Evolutionary conservation across 2,329 filamentous ascomycete species (phyloP), one percentile per base, ranked within the genome.

Genomic region (Claviceps digitariae): DNA sequence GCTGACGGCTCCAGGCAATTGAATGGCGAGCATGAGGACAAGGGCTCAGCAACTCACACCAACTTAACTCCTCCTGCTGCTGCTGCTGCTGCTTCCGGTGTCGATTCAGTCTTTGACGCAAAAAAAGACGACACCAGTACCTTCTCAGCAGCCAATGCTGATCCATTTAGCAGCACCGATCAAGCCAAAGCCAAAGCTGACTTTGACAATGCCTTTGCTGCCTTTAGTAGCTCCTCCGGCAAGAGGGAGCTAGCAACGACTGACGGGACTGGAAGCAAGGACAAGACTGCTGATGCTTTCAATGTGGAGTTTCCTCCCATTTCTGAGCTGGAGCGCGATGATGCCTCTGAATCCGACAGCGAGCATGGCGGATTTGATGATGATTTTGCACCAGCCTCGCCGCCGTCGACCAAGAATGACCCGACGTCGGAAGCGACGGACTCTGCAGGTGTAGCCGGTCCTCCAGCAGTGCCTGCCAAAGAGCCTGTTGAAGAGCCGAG

Each of bases 281-380:
- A 66, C 40, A 76, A 76, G 56, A 63, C 70, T 2, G 72, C 72
- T 21, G 66, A 77, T 2, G 73, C 69, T 52, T 86, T 87, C 61
- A 78, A 83, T 63, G 77, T 81, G 23, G 93, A 97, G 65, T 97
- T 97, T 64, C 93, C 93, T 34, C 93, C 91, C 0, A 95, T 97
- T 56, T 83, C 85, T n/a, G 88, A 91, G 65, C 71, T 96, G 54
- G 85, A 87, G 57, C 78, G 82, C 31, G 85, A 87, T 23, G 85
- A 87, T 21, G 85, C 94, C n/a, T 90, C 86, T 31, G 89, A 94
- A 55, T 85, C 84, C 31, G 84, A 83, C 52, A 86, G 81, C 55
- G 87, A 88, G 48, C 79, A 80, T 49, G 89, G 87, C 44, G 89
- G 90, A 0, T 97, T 97, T 64, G 91, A 94, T 50, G 93, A 98